Evolutionary conservation across 495 filamentous ascomycete genomes (phyloP).

Genomic region (Penicilliopsis zonata): DNA sequence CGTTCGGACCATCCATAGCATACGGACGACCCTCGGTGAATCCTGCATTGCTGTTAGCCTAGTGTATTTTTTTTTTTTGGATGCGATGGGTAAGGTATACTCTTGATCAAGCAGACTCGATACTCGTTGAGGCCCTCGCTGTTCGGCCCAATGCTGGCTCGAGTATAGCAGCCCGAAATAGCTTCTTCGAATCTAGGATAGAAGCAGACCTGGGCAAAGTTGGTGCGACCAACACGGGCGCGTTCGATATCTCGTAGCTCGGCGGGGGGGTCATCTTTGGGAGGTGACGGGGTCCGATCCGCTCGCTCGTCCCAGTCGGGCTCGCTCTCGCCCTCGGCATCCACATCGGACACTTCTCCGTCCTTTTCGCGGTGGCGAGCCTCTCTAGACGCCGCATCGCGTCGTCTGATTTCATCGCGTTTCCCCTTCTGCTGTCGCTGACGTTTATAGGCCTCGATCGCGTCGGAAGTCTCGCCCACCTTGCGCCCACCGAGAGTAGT

Average conservation of each 20-base stretch:
- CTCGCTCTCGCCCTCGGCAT: constrained; percentile 70
- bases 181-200: constrained; percentile 76
- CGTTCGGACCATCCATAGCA: constrained; percentile 55
- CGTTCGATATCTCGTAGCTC: constrained; percentile 73
- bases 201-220: constrained; percentile 80
- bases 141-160: constrained; percentile 67
- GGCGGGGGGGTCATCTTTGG: constrained; percentile 47
- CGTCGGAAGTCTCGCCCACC: constrained; percentile 63
- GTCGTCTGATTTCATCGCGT: constrained; percentile 56
- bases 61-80: background rate
- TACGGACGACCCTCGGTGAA: constrained; percentile 73
- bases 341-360: constrained; percentile 44
- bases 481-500: constrained; percentile 66
- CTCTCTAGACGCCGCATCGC: constrained; percentile 47
- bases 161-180: constrained; percentile 66
- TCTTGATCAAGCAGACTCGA: constrained; percentile 75
- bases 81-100: constrained; percentile 28
- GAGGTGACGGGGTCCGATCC: constrained; percentile 26
- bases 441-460: constrained; percentile 73
- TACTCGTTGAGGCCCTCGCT: constrained; percentile 59
- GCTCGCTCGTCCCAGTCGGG: constrained; percentile 54
- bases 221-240: constrained; percentile 64
- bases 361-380: constrained; percentile 34
- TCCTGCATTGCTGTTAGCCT: constrained; percentile 39
- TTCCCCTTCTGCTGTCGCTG: constrained; percentile 71